These are phyloP conservation scores for Talaromyces stipitatus DNA, from an alignment of 495 filamentous ascomycete species.

Conservation along the genomic window DNA sequence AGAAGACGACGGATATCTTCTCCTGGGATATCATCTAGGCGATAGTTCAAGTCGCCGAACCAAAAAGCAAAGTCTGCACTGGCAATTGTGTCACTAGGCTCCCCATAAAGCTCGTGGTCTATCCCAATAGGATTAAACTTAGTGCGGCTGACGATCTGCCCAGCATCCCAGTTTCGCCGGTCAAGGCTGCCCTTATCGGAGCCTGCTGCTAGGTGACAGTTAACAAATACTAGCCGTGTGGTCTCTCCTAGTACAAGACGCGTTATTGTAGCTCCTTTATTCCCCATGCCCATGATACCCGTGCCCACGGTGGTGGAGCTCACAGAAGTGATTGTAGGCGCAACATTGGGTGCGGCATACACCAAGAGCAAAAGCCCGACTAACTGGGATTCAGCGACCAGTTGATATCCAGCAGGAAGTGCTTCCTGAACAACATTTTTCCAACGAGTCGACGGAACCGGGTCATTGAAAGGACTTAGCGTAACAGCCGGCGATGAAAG, in stretches of 20 bases:
- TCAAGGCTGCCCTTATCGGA: conserved; percentile 69
- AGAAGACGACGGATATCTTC: conserved; percentile 84
- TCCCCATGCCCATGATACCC: conserved; percentile 84
- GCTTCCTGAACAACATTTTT: conserved; percentile 63
- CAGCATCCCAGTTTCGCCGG: conserved; percentile 81
- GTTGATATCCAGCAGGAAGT: conserved; percentile 67
- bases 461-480: conserved; percentile 65
- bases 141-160: conserved; percentile 64
- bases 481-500: conserved; percentile 60
- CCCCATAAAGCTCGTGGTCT: conserved; percentile 40
- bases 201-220: conserved; percentile 84
- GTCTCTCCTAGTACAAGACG: conserved; percentile 85
- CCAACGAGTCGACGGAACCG: conserved; percentile 63
- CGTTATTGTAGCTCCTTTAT: conserved; percentile 84
- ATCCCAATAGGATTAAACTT: conserved; percentile 65
- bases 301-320: conserved; percentile 76
- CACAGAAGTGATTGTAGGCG: conserved; percentile 63
- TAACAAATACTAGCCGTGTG: conserved; percentile 79
- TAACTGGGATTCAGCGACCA: conserved; percentile 75
- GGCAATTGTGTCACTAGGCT: conserved; percentile 61
- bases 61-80: conserved; percentile 91
- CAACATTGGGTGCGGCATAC: conserved; percentile 71
- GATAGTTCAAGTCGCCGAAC: conserved; percentile 96
- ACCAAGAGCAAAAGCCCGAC: conserved; percentile 80
- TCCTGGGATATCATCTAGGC: conserved; percentile 79